phyloP scores from a whole-genome alignment of 306 rosid genomes.

The Ceratonia siliqua region DNA sequence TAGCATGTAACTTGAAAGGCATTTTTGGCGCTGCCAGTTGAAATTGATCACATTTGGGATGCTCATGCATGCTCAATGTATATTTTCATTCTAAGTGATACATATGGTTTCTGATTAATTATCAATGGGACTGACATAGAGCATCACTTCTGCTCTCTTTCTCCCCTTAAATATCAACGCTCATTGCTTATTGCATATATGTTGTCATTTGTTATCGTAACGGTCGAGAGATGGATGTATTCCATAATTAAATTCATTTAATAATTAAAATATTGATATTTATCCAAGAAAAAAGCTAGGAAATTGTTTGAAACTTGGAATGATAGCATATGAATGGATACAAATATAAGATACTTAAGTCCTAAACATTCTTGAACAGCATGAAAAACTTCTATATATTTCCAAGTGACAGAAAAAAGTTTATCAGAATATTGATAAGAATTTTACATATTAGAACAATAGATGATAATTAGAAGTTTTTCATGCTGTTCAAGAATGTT shows the following conservation, averaged over 20 bases:
- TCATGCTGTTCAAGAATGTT: too few species aligned
- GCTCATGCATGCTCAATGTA: background rate
- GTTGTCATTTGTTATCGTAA: background rate
- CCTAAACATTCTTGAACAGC: background rate
- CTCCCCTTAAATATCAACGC: background rate
- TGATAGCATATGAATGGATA: background rate
- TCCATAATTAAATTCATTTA: background rate
- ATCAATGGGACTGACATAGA: background rate
- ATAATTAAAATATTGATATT: background rate
- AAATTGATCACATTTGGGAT: background rate
- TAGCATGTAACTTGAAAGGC: background rate
- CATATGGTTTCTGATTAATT: background rate
- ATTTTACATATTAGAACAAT: too few species aligned
- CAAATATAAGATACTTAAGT: background rate
- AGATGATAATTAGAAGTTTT: too few species aligned
- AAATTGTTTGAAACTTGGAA: background rate
- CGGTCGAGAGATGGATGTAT: background rate
- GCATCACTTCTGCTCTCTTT: slow-evolving; percentile 15
- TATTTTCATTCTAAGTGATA: background rate
- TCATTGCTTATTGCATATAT: slow-evolving; percentile 2
- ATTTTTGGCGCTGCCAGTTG: background rate
- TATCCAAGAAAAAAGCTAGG: background rate
- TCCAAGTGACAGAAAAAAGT: too few species aligned
- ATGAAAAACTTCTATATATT: background rate
- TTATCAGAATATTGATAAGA: too few species aligned